Evolutionary conservation across 345 rosid genomes (phyloP).

Genomic region (Boechera stricta): DNA sequence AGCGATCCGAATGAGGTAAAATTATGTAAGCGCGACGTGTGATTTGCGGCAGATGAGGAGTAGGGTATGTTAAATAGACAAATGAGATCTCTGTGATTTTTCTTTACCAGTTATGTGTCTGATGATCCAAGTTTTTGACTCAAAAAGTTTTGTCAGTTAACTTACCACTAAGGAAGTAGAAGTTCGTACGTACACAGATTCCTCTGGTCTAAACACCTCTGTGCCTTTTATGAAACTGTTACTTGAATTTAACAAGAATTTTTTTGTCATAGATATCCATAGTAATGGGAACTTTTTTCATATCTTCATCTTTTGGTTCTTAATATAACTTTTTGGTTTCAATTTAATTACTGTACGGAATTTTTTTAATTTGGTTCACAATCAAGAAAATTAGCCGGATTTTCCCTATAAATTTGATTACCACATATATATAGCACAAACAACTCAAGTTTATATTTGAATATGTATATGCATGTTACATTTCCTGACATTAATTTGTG

Average conservation of each 20-base stretch:
- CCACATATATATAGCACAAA: too few species aligned
- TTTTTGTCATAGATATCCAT: neutral
- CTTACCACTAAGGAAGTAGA: neutral
- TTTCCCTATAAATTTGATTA: too few species aligned
- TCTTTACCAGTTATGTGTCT: neutral
- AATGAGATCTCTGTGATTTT: neutral
- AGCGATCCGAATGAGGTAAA: slow-evolving; percentile 47
- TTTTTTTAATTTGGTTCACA: neutral
- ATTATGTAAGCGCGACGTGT: slow-evolving; percentile 37
- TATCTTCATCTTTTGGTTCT: neutral
- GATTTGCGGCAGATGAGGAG: slow-evolving; percentile 4
- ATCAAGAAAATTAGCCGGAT: neutral
- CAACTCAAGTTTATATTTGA: too few species aligned
- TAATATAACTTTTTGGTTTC: neutral
- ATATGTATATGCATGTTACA: too few species aligned
- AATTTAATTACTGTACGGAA: neutral
- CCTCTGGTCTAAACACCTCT: neutral
- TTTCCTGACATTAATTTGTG: too few species aligned
- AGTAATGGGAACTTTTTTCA: neutral
- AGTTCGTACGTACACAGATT: slow-evolving; percentile 9
- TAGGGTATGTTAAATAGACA: slow-evolving; percentile 14
- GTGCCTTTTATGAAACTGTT: slow-evolving; percentile 19
- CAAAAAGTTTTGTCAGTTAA: slow-evolving; percentile 6
- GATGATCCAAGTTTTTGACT: slow-evolving; percentile 22
- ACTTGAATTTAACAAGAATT: neutral